phyloP scores from a whole-genome alignment of 2,329 filamentous ascomycete species.

The Pseudogymnoascus destructans region DNA sequence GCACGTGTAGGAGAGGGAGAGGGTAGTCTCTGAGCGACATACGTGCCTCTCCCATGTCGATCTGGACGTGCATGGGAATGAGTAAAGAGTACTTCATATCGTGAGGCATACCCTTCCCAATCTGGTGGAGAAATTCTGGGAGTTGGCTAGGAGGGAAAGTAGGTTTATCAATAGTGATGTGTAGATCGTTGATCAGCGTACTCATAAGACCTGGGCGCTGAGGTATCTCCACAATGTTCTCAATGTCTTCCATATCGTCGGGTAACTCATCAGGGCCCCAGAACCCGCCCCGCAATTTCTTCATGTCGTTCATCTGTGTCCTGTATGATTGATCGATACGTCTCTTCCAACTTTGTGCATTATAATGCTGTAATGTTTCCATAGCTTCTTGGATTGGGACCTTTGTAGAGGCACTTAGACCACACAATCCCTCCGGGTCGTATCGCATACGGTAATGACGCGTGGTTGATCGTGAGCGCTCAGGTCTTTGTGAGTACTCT shows the following conservation, averaged over 20 bases:
- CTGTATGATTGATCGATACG: slow-evolving; percentile 68
- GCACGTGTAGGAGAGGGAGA: slow-evolving; percentile 80
- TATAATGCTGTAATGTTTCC: slow-evolving; percentile 61
- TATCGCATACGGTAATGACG: slow-evolving; percentile 47
- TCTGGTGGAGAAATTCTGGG: slow-evolving; percentile 69
- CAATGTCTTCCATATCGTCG: slow-evolving; percentile 68
- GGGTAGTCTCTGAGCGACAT: slow-evolving; percentile 89
- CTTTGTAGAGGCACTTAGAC: slow-evolving; percentile 58
- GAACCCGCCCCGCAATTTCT: slow-evolving; percentile 65
- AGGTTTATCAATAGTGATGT: slow-evolving; percentile 79
- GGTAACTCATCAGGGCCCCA: slow-evolving; percentile 72
- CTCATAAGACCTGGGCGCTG: slow-evolving; percentile 74
- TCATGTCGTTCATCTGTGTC: slow-evolving; percentile 59
- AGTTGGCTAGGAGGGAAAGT: slow-evolving; percentile 75
- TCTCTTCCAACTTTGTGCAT: slow-evolving; percentile 82
- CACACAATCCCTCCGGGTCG: slow-evolving; percentile 63
- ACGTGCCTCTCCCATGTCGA: slow-evolving; percentile 81
- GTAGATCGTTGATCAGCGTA: slow-evolving; percentile 68
- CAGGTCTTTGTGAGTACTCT: slow-evolving; percentile 18
- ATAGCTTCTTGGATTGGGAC: slow-evolving; percentile 66
- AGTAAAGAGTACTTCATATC: slow-evolving; percentile 85
- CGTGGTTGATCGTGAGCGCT: slow-evolving; percentile 19
- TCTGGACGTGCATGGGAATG: slow-evolving; percentile 75
- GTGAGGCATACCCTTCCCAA: slow-evolving; percentile 93
- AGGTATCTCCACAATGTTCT: slow-evolving; percentile 75